Evolutionary conservation across 2,329 filamentous ascomycete genomes (phyloP), one percentile per base, ranked within the genome.

Genomic region (Zelopaecilomyces penicillatus): DNA sequence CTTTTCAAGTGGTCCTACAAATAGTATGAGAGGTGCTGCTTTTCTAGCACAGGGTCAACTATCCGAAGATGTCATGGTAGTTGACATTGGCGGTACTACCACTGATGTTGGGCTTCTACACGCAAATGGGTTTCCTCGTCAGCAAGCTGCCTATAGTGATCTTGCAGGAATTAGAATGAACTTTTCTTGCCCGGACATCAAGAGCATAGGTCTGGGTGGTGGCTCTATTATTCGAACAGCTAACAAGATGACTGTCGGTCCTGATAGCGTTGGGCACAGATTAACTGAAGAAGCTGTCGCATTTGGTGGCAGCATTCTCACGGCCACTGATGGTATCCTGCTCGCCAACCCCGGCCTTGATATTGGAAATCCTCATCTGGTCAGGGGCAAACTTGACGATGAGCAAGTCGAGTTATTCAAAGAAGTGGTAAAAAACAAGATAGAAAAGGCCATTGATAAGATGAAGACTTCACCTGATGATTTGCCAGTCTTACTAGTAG

Each of bases 51-150:
- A 68, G 34, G 56, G 57, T 4, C 49, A 62, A n/a, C 43, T 56
- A 19, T 56, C 60, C 3, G 62, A 70, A 44, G 60, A 65, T 0
- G 62, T 71, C 52, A 76, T 83, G 65, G 80, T 84, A 0, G 74
- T 83, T 2, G 81, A 85, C 53, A 76, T 85, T 43, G 81, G 81
- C 1, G 80, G 81, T 3, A 85, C 81, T 0, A 84, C 80, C 0
- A 76, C 78, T 0, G 81, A 84, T 51, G 76, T 82, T 8, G 79
- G 81, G 0, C 59, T 82, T 0, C 58, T 85, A 4, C 67, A 80
- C 5, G 67, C 73, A 0, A 82, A 75, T 40, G 80, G 81, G 0
- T 80, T 84, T 41, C 82, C 81, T 0, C 68, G 79, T 30, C 76
- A 82, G 56, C 73, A 77, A 41, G 75, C 78, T 5, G 77, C 78